phyloP scores from a whole-genome alignment of 768 basidiomycete genomes.

The Phallus indusiatus region DNA sequence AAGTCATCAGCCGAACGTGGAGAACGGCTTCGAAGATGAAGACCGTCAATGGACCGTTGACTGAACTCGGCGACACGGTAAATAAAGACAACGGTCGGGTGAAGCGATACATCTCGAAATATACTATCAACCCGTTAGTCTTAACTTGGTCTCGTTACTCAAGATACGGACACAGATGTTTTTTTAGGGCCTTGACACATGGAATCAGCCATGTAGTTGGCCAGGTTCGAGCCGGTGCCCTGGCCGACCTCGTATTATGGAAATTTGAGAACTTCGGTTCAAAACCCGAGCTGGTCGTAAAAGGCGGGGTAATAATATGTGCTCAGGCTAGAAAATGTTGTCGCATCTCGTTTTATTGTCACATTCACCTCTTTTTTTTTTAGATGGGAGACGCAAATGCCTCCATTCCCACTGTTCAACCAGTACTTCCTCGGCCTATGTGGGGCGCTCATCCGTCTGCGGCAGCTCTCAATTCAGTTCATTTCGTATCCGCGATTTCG shows the following conservation, averaged over 20 bases:
- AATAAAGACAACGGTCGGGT: slow-evolving; percentile 81
- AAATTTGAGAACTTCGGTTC: slow-evolving; percentile 88
- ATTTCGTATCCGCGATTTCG: slow-evolving; percentile 77
- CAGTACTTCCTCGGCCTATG: slow-evolving; percentile 80
- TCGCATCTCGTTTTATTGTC: neutral
- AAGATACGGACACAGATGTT: neutral
- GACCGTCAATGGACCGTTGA: slow-evolving; percentile 65
- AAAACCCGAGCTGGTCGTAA: slow-evolving; percentile 90
- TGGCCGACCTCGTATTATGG: slow-evolving; percentile 96
- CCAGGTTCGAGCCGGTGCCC: slow-evolving; percentile 65
- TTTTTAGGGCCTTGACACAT: slow-evolving; percentile 77
- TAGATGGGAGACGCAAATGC: slow-evolving; percentile 97
- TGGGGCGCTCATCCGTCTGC: slow-evolving; percentile 77
- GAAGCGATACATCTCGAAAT: slow-evolving; percentile 92
- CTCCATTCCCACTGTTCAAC: slow-evolving; percentile 94
- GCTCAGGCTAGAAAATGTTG: slow-evolving; percentile 50
- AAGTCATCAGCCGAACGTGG: slow-evolving; percentile 91
- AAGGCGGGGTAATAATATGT: slow-evolving; percentile 89
- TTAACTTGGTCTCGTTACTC: slow-evolving; percentile 6
- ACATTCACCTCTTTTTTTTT: neutral
- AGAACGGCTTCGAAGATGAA: slow-evolving; percentile 94
- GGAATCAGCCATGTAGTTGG: slow-evolving; percentile 87
- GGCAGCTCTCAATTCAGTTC: slow-evolving; percentile 75
- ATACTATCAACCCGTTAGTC: slow-evolving; percentile 93
- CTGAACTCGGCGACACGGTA: slow-evolving; percentile 55